Base-by-base conservation (phyloP, 208 protist species). In the Wallacemonas sp. region DNA sequence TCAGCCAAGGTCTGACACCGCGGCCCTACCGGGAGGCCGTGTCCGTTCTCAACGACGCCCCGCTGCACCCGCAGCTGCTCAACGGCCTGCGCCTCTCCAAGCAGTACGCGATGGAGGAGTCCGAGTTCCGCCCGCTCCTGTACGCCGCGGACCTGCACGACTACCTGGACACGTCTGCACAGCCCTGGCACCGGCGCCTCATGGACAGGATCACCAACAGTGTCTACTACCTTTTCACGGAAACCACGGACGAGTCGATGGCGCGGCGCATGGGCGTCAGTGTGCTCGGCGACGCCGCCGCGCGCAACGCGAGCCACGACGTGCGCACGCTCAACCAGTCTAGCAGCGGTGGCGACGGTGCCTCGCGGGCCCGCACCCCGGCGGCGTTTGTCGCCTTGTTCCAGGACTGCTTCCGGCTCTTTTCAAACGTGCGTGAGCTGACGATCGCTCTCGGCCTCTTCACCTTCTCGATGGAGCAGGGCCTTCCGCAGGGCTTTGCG, bases 401-500 rank as follows among this genome's bases (percentile, higher is more conserved):
- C 20, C 49, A 82, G 12, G 66, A 72, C 12, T 65, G 64, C 16
- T 81, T 91, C 54, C 38, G 54, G 1, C 42, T 28, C 20, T 74
- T 70, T 20, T 11, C 28, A 4, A 31, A 14, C 8, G 48, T 95
- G 20, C 86, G 84, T 5, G 67, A 82, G 63, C 50, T 74, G 39
- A 67, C 75, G 26, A 76, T 92, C 26, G 85, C 87, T 0, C 57
- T 82, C 20, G 77, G 81, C 46, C 74, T 93, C 20, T 38, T 91
- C 29, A 33, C 75, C 59, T 63, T 63, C 14, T 54, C 85, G 22
- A 61, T 95, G 55, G 68, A 84, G 65, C 77, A 77, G 18, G 82
- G 85, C 32, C 76, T 79, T 33, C 83, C 87, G 16, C 75, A 91
- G 39, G 90, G 87, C 12, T 92, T 95, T 32, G 86, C 87, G 14